These are phyloP conservation scores for Amaranthus tricolor DNA, from an alignment of 179 eudicot genomes.

Conservation along the genomic window DNA sequence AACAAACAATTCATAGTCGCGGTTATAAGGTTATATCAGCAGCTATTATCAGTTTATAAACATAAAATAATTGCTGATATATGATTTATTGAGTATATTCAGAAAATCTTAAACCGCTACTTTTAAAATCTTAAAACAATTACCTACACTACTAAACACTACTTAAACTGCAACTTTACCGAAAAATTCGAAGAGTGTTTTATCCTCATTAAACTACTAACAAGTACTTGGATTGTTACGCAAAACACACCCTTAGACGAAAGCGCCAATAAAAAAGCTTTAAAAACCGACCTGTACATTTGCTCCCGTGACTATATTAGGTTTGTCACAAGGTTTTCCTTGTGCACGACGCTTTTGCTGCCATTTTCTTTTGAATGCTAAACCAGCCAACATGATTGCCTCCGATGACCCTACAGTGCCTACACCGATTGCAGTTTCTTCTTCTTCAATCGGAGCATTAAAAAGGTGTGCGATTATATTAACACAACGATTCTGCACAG, in stretches of 20 bases:
- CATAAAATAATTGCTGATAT: no score
- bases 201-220: no score
- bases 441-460: slow-evolving; percentile 24
- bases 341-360: slow-evolving; percentile 19
- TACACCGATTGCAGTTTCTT: slow-evolving; percentile 22
- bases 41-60: no score
- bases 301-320: slow-evolving; percentile 23
- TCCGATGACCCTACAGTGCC: slow-evolving; percentile 29
- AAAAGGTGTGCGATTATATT: slow-evolving; percentile 28
- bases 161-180: no score
- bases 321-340: slow-evolving; percentile 20
- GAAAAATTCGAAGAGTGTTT: no score
- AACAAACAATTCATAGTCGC: no score
- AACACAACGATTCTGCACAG: slow-evolving; percentile 24
- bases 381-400: slow-evolving; percentile 28
- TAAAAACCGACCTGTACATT: slow-evolving; percentile 13
- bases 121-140: no score
- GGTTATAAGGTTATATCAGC: no score
- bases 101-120: no score
- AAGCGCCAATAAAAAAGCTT: background rate
- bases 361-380: slow-evolving; percentile 30
- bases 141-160: no score
- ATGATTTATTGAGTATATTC: no score
- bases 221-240: no score
- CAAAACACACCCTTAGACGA: background rate